Conservation (phyloP, 192 early-diverging fungal genomes). For the Chytriomyces sp. region DNA sequence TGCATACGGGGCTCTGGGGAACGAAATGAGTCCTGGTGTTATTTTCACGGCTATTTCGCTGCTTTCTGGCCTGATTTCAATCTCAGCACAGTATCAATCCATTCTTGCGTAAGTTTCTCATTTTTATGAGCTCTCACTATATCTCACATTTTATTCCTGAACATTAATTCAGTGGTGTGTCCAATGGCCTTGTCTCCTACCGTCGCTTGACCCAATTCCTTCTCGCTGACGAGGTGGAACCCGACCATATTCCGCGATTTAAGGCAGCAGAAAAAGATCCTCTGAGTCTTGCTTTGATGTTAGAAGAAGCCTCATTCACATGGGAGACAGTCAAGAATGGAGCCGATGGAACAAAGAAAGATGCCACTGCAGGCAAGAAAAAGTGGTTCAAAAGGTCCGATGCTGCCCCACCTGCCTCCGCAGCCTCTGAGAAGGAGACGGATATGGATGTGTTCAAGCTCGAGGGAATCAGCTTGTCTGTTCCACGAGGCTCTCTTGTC, state of each 20-base stretch:
- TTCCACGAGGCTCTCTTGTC: conserved; percentile 70
- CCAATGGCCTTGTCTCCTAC: conserved; percentile 29
- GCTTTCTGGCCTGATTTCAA: conserved; percentile 54
- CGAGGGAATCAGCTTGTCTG: conserved; percentile 62
- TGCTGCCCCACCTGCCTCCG: background rate
- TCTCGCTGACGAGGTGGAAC: conserved; percentile 28
- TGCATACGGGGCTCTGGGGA: conserved; percentile 15
- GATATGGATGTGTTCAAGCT: conserved; percentile 38
- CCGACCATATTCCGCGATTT: background rate
- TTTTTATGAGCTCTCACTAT: background rate
- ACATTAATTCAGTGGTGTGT: background rate
- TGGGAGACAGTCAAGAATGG: conserved; percentile 7
- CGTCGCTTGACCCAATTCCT: conserved; percentile 33
- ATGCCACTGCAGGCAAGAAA: no score
- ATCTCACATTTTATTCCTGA: background rate
- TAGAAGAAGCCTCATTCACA: conserved; percentile 24
- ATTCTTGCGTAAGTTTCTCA: conserved; percentile 33
- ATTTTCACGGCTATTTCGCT: conserved; percentile 63
- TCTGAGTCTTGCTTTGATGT: background rate
- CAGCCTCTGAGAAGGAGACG: background rate
- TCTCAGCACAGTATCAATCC: conserved; percentile 47
- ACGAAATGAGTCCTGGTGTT: conserved; percentile 43
- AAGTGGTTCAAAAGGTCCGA: no score
- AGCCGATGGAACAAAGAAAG: background rate
- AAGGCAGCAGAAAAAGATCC: background rate